Conservation (phyloP, 768 basidiomycete species). For the Paxillus rubicundulus region DNA sequence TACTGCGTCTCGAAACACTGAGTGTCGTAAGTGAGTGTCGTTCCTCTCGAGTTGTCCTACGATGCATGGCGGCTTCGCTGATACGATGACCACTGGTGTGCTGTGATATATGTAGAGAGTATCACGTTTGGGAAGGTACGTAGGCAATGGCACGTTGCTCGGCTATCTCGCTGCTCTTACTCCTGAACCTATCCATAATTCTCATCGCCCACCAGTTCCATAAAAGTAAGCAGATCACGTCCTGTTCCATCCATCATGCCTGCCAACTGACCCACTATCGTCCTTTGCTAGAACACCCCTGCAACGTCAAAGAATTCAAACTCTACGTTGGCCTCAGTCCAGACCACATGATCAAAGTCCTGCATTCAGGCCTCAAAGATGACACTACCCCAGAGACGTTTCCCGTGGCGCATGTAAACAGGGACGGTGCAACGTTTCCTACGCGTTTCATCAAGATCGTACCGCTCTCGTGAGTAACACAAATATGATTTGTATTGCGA, state of each 20-base stretch:
- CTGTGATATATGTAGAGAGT: slow-evolving; percentile 42
- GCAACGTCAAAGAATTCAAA: slow-evolving; percentile 84
- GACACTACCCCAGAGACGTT: slow-evolving; percentile 65
- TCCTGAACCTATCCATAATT: neutral
- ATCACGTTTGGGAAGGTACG: slow-evolving; percentile 81
- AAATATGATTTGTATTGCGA: neutral
- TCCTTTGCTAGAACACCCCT: slow-evolving; percentile 62
- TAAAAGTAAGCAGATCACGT: slow-evolving; percentile 21
- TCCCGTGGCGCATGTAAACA: slow-evolving; percentile 52
- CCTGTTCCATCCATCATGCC: neutral
- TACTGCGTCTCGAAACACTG: slow-evolving; percentile 58
- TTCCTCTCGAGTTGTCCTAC: neutral
- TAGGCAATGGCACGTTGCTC: neutral
- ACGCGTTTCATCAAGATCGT: slow-evolving; percentile 72
- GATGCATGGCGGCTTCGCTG: neutral
- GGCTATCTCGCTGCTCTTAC: neutral
- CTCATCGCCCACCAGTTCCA: slow-evolving; percentile 17
- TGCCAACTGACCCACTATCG: slow-evolving; percentile 1
- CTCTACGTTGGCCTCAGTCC: slow-evolving; percentile 61
- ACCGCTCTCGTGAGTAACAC: slow-evolving; percentile 62
- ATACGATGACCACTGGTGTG: slow-evolving; percentile 7
- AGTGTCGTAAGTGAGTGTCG: slow-evolving; percentile 59
- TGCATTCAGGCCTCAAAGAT: slow-evolving; percentile 64
- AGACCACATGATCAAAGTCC: slow-evolving; percentile 66
- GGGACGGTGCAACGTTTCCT: slow-evolving; percentile 55